These are phyloP conservation scores for Lobosporangium transversale DNA, from an alignment of 192 early-diverging fungal genomes.

Conservation along the genomic window DNA sequence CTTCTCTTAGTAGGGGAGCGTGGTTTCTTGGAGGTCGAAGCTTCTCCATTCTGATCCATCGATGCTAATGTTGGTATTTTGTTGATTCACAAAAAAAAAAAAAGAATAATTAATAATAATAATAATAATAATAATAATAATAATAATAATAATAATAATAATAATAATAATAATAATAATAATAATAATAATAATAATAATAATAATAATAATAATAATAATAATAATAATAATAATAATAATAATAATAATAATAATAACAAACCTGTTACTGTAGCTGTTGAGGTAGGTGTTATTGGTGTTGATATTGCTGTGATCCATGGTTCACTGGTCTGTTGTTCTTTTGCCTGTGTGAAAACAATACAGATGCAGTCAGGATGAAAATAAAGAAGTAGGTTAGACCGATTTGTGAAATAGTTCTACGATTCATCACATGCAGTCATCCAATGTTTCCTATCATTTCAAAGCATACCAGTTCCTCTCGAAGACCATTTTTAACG, in stretches of 20 bases:
- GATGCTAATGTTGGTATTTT: no score
- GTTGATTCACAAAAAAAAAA: no score
- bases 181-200: no score
- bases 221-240: no score
- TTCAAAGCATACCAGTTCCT: conserved; percentile 9
- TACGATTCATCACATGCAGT: conserved; percentile 3
- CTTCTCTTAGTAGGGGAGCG: background rate
- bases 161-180: no score
- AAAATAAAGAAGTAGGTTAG: conserved; percentile 3
- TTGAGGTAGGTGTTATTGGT: conserved; percentile 8
- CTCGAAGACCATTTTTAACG: conserved; percentile 5
- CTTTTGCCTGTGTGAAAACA: conserved; percentile 6
- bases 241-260: conserved; percentile 6
- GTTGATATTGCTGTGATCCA: conserved; percentile 4
- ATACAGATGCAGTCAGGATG: conserved; percentile 3
- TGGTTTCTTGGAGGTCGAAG: no score
- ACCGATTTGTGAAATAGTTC: conserved; percentile 6
- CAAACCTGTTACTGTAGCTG: conserved; percentile 9
- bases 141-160: no score
- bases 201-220: no score
- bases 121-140: no score
- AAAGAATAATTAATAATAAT: no score
- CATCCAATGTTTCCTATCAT: conserved; percentile 9
- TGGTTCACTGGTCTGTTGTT: conserved; percentile 5
- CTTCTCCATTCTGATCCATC: no score